Percentiles rank a stretch among this genome's conserved stretches.
Conservation (phyloP, 208 protist genomes). For the Trypanosoma platydactyli region DNA sequence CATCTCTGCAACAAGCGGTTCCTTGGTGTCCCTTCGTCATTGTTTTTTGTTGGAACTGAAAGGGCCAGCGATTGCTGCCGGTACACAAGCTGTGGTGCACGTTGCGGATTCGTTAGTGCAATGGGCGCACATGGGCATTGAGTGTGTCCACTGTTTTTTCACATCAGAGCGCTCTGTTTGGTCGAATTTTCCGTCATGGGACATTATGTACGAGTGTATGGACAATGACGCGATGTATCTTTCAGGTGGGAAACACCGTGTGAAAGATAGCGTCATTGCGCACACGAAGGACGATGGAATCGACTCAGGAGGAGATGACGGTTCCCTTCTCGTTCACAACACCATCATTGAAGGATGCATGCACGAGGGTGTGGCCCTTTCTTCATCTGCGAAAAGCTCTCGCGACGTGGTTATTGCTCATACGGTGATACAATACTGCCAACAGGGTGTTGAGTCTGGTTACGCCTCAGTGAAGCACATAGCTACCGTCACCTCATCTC, state of each 20-base stretch:
- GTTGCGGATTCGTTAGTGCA: slow-evolving; percentile 29
- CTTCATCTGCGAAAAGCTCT: slow-evolving; percentile 5
- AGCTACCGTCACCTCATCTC: slow-evolving; percentile 7
- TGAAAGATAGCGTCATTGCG: slow-evolving; percentile 31
- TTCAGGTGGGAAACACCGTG: slow-evolving; percentile 29
- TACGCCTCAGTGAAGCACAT: slow-evolving; percentile 21
- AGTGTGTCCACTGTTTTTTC: slow-evolving; percentile 30
- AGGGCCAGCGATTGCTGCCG: slow-evolving; percentile 32
- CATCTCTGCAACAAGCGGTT: slow-evolving; percentile 21
- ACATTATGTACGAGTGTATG: slow-evolving; percentile 14
- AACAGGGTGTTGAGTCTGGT: slow-evolving; percentile 38
- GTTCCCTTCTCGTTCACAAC: slow-evolving; percentile 23
- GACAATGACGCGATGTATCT: slow-evolving; percentile 44
- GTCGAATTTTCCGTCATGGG: slow-evolving; percentile 31
- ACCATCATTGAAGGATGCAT: slow-evolving; percentile 37
- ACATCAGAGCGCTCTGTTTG: slow-evolving; percentile 22
- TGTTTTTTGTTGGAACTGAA: slow-evolving; percentile 20
- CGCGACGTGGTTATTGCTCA: slow-evolving; percentile 23
- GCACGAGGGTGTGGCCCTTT: slow-evolving; percentile 36
- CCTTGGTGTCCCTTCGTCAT: slow-evolving; percentile 11
- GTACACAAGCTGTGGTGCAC: slow-evolving; percentile 2
- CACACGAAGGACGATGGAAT: slow-evolving; percentile 39
- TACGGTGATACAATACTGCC: slow-evolving; percentile 23
- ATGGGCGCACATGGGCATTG: slow-evolving; percentile 29
- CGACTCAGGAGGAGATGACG: slow-evolving; percentile 33